Base-by-base conservation (phyloP, 2,329 filamentous ascomycete genomes). In the Cercospora brassicicola region DNA sequence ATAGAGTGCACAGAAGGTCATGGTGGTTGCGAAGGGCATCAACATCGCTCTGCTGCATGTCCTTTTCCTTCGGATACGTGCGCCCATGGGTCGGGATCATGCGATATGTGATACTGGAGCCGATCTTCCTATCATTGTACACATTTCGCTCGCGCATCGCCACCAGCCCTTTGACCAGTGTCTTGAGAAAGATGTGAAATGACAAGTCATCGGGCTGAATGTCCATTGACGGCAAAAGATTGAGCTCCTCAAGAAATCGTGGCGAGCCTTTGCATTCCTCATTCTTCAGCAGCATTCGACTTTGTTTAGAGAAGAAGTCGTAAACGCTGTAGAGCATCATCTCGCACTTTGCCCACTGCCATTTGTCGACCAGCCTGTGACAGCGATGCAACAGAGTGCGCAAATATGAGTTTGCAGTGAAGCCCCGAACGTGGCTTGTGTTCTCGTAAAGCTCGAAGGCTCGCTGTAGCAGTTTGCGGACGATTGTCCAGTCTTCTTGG, bases 11-110 rank as follows among this genome's bases (percentile, higher is more conserved):
- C 0, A 89, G 80, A 15, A 89, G 79, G 72, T 89, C 86, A 70
- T 88, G 86, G 67, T 89, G 86, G 71, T 89, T 89, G 59, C 86
- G 83, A 56, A 89, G 77, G 1, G 87, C 86, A 62, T 86, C 83
- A 11, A 89, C 77, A 69, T 87, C 86, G 65, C 83, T 81, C 63
- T 84, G 81, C 31, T 80, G 81, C 13, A 89, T 75, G 4, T 81
- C 77, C 67, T 85, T 79, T 30, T 89, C 87, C 73, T 88, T 89
- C 1, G 83, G 85, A 74, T 88, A 87, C 5, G 79, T 83, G n/a
- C 86, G 84, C 3, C 85, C 86, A 74, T 89, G 86, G 66, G 88
- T 89, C 3, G 87, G 87, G 33, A 88, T 81, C 26, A 86, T 81
- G 26, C 87, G 83, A 80, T 84, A 88, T 3, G 84, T 83, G 64